A percentile compares a stretch with the other conserved stretches of the same genome.
Conservation (phyloP, 305 asterid species). For the Withania somnifera region DNA sequence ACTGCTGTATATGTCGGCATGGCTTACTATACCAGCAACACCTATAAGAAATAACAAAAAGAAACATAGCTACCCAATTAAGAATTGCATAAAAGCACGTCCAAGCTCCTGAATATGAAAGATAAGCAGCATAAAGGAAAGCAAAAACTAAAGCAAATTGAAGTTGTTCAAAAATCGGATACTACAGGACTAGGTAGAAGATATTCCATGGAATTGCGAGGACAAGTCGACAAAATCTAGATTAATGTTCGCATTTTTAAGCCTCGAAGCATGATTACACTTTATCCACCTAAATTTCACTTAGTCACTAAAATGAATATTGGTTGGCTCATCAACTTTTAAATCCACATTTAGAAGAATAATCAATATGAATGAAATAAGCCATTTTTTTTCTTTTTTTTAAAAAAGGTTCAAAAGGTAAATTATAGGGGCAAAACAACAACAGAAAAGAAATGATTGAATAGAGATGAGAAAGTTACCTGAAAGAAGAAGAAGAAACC, state of each 20-base stretch:
- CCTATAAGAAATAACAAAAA: not conserved
- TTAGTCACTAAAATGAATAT: not conserved
- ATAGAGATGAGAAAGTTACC: not conserved
- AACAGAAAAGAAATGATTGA: not conserved
- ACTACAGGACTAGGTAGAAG: not conserved
- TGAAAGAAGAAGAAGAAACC: constrained; percentile 9
- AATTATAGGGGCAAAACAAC: too few species aligned
- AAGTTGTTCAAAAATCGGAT: not conserved
- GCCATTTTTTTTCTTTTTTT: too few species aligned
- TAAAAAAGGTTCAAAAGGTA: too few species aligned
- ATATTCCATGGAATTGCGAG: not conserved
- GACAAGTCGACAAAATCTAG: not conserved
- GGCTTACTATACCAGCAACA: constrained; percentile 15
- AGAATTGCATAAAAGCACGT: not conserved
- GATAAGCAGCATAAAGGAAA: not conserved
- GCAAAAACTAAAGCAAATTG: not conserved
- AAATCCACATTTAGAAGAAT: not conserved
- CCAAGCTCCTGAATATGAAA: not conserved
- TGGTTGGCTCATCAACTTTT: not conserved
- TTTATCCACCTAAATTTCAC: not conserved
- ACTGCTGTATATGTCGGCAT: constrained; percentile 81
- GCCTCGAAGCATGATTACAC: not conserved
- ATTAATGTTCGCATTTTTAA: not conserved
- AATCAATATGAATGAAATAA: too few species aligned
- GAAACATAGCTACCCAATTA: not conserved